Base-by-base conservation (phyloP, 805 yeast species). In the Alloascoidea africana region DNA sequence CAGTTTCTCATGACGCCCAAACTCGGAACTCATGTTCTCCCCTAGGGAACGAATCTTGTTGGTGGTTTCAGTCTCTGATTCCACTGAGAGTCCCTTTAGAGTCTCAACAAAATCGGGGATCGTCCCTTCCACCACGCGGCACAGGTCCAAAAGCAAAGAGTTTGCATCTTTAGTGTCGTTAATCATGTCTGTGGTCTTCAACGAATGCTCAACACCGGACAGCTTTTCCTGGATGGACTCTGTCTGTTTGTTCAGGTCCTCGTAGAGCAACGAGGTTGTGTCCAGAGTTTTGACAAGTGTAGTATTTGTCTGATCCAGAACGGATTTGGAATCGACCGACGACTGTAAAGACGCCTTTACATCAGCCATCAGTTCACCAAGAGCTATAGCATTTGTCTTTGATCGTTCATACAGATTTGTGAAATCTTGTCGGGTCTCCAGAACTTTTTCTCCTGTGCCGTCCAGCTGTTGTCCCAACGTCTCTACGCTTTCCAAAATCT, bases 361-460 rank as follows among this genome's bases (percentile, higher is more conserved):
- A 23, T 23, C 30, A 8, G 8, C n/a, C 30, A 23, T 23, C 8
- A 23, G 30, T 23, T 23, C 30, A 23, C n/a, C n/a, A 8, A 23
- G n/a, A 23, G 30, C 30, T 8, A 23, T n/a, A 23, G 30, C 30
- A 23, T 23, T 23, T 23, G 30, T 23, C 30, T 23, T 23, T 23
- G 30, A 23, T 8, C 30, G 30, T 23, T 23, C 30, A 23, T 23
- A 23, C 8, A 23, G 30, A 23, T n/a, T 23, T 23, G 8, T 23
- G n/a, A 23, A 23, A 23, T 23, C 30, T n/a, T 23, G 13, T n/a
- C 30, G 8, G 8, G 30, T 23, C n/a, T 23, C 30, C n/a, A 23
- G n/a, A 23, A 23, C 30, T 8, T 23, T 8, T 8, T n/a, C 30
- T n/a, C n/a, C 30, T 8, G 30, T 23, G n/a, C 30, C n/a, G n/a